Conservation (phyloP, 1,284 basidiomycete species). For the Stygiomarasmius scandens region DNA sequence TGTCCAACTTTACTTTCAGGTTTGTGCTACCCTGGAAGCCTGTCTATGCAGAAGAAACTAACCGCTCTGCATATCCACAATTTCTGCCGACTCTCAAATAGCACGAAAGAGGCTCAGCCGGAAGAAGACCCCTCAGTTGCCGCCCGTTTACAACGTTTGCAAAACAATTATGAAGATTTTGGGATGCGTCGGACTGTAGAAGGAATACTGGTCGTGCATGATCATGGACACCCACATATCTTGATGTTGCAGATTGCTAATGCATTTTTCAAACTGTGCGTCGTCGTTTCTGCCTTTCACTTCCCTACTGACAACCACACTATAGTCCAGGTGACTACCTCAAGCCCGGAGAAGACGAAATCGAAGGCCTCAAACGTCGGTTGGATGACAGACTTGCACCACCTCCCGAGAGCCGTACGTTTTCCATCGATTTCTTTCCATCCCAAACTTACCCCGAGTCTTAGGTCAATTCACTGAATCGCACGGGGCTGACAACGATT, state of each 20-base stretch:
- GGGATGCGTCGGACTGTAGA: constrained; percentile 95
- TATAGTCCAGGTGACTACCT: constrained; percentile 95
- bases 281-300: constrained; percentile 16
- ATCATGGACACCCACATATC: constrained; percentile 93
- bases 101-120: constrained; percentile 92
- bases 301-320: background rate
- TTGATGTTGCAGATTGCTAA: constrained; percentile 98
- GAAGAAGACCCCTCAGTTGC: constrained; percentile 96
- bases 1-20: constrained; percentile 91
- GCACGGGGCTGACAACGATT: constrained; percentile 82
- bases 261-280: constrained; percentile 97
- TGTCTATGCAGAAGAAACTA: too few relatives aligned
- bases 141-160: constrained; percentile 83
- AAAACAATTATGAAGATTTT: constrained; percentile 96
- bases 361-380: constrained; percentile 84
- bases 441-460: background rate
- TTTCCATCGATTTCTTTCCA: background rate
- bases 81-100: constrained; percentile 28
- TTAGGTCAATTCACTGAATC: constrained; percentile 64
- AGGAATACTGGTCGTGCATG: constrained; percentile 95
- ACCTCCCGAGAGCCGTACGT: constrained; percentile 38
- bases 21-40: constrained; percentile 20
- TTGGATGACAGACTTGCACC: constrained; percentile 90
- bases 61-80: too few relatives aligned
- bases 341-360: constrained; percentile 93